phyloP scores from a whole-genome alignment of 345 rosid species.

The Punica granatum region DNA sequence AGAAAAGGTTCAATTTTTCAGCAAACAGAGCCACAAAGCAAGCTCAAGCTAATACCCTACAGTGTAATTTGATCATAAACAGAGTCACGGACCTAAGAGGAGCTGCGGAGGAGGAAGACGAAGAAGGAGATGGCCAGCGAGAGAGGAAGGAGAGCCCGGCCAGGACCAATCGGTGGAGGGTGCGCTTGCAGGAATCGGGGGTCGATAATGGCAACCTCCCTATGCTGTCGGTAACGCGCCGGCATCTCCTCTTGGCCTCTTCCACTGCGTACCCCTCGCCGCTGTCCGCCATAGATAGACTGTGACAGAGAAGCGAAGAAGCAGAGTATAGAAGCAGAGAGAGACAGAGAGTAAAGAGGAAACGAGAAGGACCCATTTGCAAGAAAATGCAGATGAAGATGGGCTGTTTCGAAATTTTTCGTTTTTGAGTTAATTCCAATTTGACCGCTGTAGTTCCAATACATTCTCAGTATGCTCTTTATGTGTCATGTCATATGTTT shows the following conservation, averaged over 20 bases:
- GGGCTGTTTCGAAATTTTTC: not conserved
- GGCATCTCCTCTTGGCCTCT: constrained; percentile 46
- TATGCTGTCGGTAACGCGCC: constrained; percentile 32
- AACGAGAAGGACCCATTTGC: not conserved
- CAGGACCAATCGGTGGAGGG: constrained; percentile 58
- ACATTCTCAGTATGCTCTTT: not conserved
- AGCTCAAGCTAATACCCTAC: not conserved
- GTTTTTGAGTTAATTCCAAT: not conserved
- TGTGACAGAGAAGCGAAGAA: not conserved
- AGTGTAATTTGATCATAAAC: not conserved
- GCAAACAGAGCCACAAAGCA: not conserved
- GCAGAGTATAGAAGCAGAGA: not conserved
- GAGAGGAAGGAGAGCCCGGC: constrained; percentile 76
- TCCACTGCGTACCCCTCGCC: constrained; percentile 21
- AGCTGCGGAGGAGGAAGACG: not conserved
- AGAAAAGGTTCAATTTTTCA: not conserved
- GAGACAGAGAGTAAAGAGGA: too few species aligned
- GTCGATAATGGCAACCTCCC: constrained; percentile 29
- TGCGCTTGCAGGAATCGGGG: constrained; percentile 40
- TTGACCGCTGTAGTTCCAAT: not conserved
- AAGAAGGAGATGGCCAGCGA: constrained; percentile 21
- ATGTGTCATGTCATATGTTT: too few species aligned
- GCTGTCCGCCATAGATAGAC: constrained; percentile 3
- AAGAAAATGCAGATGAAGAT: not conserved
- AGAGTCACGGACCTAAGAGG: constrained; percentile 41